These are phyloP conservation scores for Acanthochlamys bracteata DNA, from an alignment of 106 monocot species.

Conservation along the genomic window DNA sequence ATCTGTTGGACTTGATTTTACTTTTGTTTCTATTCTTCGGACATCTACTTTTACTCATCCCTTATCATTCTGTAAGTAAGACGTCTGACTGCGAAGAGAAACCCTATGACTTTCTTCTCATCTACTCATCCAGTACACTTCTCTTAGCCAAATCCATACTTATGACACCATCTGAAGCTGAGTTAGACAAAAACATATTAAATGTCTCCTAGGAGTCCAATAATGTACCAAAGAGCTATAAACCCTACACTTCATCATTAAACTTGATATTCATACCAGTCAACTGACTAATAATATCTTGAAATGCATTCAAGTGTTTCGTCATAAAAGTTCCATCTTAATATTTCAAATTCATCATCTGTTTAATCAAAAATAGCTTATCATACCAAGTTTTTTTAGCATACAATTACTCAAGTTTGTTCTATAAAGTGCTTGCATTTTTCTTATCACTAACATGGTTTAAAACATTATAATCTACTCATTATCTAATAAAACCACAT, in stretches of 20 bases:
- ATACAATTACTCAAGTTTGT: too few species aligned
- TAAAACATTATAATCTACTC: too few species aligned
- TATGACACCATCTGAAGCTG: neutral
- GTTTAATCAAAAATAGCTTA: neutral
- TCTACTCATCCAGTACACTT: neutral
- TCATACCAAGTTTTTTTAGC: neutral
- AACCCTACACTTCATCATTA: neutral
- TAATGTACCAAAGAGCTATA: neutral
- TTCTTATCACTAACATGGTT: too few species aligned
- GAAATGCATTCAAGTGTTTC: neutral
- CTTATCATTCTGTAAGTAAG: neutral
- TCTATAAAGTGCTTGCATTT: too few species aligned
- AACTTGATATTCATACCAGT: neutral
- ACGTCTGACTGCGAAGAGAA: neutral
- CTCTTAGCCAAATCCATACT: neutral
- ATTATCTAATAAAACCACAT: too few species aligned
- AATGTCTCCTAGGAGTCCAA: neutral
- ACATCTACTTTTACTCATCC: neutral
- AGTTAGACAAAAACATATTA: neutral
- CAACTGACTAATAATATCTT: neutral
- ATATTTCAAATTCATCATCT: neutral
- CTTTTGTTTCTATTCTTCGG: neutral
- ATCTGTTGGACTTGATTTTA: neutral
- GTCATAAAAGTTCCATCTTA: neutral
- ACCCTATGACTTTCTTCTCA: conserved; percentile 3